Conservation (phyloP, 768 basidiomycete species). For the Gyrodon lividus region DNA sequence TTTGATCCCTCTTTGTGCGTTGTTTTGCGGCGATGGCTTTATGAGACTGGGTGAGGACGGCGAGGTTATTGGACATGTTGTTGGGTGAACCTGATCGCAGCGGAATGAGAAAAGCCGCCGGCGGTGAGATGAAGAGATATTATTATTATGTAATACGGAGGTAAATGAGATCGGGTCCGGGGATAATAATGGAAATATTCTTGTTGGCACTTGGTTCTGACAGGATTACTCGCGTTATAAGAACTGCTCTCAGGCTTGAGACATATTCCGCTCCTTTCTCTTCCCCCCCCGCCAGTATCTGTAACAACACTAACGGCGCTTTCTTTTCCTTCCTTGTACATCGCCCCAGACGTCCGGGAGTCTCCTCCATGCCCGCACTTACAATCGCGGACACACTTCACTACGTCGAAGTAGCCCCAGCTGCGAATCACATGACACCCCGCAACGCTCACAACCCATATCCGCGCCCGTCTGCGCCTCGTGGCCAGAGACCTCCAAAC, state of each 20-base stretch:
- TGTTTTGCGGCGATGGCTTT: conserved; percentile 65
- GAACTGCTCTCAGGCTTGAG: conserved; percentile 34
- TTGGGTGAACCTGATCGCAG: too few species aligned
- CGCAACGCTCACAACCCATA: conserved; percentile 19
- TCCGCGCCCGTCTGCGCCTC: conserved; percentile 18
- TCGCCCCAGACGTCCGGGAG: neutral
- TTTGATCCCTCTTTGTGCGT: conserved; percentile 60
- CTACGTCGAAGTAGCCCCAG: conserved; percentile 2
- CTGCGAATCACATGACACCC: neutral
- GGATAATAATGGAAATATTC: conserved; percentile 5
- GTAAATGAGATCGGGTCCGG: conserved; percentile 10
- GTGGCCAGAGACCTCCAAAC: conserved; percentile 15
- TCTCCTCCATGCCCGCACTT: conserved; percentile 30
- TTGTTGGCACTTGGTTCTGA: conserved; percentile 13
- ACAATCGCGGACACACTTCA: conserved; percentile 12
- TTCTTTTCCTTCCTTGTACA: neutral
- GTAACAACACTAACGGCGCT: neutral
- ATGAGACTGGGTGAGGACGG: conserved; percentile 62
- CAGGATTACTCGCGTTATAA: conserved; percentile 23
- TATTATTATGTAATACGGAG: conserved; percentile 9
- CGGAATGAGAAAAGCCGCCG: conserved; percentile 2
- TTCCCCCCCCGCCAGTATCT: conserved; percentile 6
- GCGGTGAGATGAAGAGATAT: too few species aligned
- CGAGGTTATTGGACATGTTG: conserved; percentile 41
- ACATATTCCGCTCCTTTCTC: conserved; percentile 27